Evolutionary conservation across 495 filamentous ascomycete genomes (phyloP).

Genomic region (Hyphodiscus hymeniophilus): DNA sequence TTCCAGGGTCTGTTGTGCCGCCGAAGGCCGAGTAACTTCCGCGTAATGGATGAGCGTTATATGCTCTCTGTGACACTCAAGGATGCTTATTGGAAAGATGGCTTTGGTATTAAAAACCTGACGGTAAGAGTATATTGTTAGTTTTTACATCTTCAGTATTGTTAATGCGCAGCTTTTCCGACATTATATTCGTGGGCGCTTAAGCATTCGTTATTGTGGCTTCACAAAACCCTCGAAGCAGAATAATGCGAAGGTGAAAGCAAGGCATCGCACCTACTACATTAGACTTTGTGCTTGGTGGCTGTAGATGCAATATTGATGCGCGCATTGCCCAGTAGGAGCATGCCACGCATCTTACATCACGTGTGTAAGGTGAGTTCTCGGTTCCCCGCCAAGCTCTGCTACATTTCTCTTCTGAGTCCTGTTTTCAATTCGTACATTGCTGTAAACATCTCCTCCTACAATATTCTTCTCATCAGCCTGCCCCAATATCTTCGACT

Average conservation of each 20-base stretch:
- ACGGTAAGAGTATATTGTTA: no score
- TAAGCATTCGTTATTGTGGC: neutral
- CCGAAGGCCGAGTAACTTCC: no score
- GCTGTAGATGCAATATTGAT: neutral
- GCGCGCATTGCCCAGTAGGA: neutral
- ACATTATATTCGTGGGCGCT: no score
- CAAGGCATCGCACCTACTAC: no score
- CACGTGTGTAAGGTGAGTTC: no score
- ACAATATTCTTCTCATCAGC: neutral
- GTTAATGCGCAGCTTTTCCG: neutral
- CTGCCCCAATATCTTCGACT: slow-evolving; percentile 1
- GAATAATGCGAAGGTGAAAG: neutral
- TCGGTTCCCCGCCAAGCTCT: no score
- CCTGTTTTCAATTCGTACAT: neutral
- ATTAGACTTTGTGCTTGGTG: neutral
- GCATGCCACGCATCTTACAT: neutral
- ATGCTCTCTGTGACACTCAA: no score
- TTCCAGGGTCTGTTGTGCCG: no score
- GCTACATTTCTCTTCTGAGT: neutral
- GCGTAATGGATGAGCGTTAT: no score
- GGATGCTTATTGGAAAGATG: no score
- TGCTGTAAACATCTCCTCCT: neutral
- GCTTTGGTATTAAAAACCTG: no score
- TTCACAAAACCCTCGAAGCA: neutral
- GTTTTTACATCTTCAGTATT: no score